Evolutionary conservation across 1,284 basidiomycete species (phyloP), one percentile per base, ranked within the genome.

Genomic region (Trichosporon coremiiforme): DNA sequence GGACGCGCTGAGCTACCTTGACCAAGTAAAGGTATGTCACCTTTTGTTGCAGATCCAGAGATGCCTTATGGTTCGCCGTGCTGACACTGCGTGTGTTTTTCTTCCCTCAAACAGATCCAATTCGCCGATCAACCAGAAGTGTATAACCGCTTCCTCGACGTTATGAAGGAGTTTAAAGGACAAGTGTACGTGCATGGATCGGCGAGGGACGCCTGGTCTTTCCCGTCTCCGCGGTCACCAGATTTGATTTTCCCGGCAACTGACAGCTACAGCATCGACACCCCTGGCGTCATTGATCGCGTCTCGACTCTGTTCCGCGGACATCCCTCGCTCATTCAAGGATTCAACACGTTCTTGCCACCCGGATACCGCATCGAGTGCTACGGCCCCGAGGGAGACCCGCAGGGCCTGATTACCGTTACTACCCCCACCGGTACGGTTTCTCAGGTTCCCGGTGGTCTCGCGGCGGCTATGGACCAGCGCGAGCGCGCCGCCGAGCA

Each of bases 111-210:
- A 9, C 74, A 85, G 84, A 86, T 89, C 69, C 92, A 95, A 86
- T 98, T 98, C 83, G 87, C 90, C 72, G 91, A 94, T 80, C 90
- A 91, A 82, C 95, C 95, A 29, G 93, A 98, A 79, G 95, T 98
- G 35, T 98, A 98, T 87, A 98, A 98, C 83, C 90, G 91, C 75
- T 98, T 98, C 82, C 85, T 98, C 82, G 96, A 98, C 83, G 97
- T 98, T 79, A 98, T 98, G 96, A 99, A 98, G 86, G 96, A 99
- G 82, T 97, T 97, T 84, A 97, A 98, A 85, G 91, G 91, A 76
- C 92, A 95, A 84, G 87, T 88, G 94, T 97, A 83, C 86, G 92
- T 88, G n/a, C 35, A 41, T 31, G 17, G 57, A 62, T 35, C 35
- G 35, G 36, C 2, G 33, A 17, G 22, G 38, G 13, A 22, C 62